Evolutionary conservation across 352 stramenopile genomes (phyloP).

Genomic region (Pseudoperonospora humuli): DNA sequence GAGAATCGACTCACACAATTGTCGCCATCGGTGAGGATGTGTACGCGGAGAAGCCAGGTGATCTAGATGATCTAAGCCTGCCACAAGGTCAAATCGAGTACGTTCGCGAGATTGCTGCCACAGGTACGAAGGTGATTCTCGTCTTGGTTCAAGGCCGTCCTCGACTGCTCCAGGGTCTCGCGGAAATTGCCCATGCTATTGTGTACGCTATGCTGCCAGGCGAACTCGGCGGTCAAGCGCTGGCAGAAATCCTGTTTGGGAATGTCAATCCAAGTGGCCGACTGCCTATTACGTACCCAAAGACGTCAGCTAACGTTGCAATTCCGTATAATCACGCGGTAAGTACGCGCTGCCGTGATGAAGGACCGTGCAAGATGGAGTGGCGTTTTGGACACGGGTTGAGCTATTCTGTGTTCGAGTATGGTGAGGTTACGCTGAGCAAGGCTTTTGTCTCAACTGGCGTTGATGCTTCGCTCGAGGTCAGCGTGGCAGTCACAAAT

Average conservation of each 20-base stretch:
- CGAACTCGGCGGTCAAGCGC: conserved; percentile 69
- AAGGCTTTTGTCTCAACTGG: conserved; percentile 23
- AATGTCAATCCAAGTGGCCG: conserved; percentile 72
- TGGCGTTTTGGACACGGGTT: conserved; percentile 62
- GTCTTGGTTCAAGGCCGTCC: conserved; percentile 74
- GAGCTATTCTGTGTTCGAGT: conserved; percentile 61
- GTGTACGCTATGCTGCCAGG: conserved; percentile 76
- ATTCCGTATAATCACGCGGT: conserved; percentile 73
- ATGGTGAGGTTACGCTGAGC: conserved; percentile 34
- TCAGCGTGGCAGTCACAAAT: conserved; percentile 66
- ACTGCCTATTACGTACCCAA: conserved; percentile 81
- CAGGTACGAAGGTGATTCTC: conserved; percentile 73
- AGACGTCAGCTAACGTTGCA: conserved; percentile 38
- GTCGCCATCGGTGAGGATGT: conserved; percentile 66
- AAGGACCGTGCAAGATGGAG: conserved; percentile 37
- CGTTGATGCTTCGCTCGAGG: conserved; percentile 21
- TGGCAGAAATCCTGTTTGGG: conserved; percentile 83
- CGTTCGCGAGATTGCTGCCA: conserved; percentile 55
- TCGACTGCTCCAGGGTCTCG: conserved; percentile 55
- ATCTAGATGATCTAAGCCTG: conserved; percentile 76
- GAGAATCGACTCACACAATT: conserved; percentile 40
- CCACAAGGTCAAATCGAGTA: conserved; percentile 72
- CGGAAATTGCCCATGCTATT: conserved; percentile 54
- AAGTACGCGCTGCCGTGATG: conserved; percentile 34
- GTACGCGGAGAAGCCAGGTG: conserved; percentile 85